These are phyloP conservation scores for Astrothelium subdiscretum DNA, from an alignment of 495 filamentous ascomycete species.

Conservation along the genomic window DNA sequence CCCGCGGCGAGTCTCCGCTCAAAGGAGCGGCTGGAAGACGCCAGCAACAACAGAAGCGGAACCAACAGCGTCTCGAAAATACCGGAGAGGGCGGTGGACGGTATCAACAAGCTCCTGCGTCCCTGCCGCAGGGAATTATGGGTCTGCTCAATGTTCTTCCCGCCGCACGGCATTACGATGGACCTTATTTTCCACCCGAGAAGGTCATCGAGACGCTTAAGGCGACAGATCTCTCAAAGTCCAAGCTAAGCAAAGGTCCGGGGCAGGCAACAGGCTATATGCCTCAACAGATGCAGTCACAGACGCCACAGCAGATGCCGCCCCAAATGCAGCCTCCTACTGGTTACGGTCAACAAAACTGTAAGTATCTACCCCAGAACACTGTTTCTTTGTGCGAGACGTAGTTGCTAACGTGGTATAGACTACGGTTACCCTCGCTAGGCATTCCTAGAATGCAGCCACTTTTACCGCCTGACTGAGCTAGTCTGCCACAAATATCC, in stretches of 20 bases:
- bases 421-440: background rate
- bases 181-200: constrained; percentile 53
- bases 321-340: background rate
- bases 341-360: background rate
- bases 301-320: background rate
- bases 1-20: constrained; percentile 73
- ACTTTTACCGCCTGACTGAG: too few species aligned
- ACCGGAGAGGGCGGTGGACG: constrained; percentile 15
- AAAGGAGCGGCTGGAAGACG: constrained; percentile 75
- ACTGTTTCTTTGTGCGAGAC: background rate
- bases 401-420: background rate
- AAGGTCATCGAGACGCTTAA: constrained; percentile 64
- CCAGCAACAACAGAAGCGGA: constrained; percentile 6
- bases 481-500: too few species aligned
- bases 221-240: constrained; percentile 32
- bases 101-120: constrained; percentile 20
- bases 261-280: background rate
- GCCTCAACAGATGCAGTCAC: background rate
- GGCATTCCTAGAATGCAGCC: too few species aligned
- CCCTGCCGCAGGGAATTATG: constrained; percentile 66
- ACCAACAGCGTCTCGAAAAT: background rate
- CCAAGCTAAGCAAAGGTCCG: constrained; percentile 19
- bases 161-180: constrained; percentile 56
- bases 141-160: constrained; percentile 79
- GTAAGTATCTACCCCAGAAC: background rate